Evolutionary conservation across 2,329 filamentous ascomycete species (phyloP), one percentile per base, ranked within the genome.

Genomic region (Epichloe scottii): DNA sequence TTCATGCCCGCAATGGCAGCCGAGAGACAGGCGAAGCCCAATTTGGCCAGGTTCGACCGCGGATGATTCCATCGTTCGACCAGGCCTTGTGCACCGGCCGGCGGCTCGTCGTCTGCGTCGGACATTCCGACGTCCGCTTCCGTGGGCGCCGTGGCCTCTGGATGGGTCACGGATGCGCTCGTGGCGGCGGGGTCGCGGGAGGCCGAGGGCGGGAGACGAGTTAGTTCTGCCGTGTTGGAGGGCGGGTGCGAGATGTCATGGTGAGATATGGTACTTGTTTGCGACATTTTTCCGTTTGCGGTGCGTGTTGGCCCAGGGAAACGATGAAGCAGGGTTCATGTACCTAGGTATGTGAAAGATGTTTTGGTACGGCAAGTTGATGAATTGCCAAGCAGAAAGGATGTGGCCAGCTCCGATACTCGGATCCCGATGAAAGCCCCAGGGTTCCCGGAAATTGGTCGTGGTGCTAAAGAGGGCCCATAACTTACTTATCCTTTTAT

Each of bases 1-100:
- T 83, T 84, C 65, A 79, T 73, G 0, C 81, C 81, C 54, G 81
- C 75, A 42, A 83, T 70, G 2, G 79, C 68, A 53, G 84, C 81
- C 0, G 76, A 74, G 60, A 77, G 70, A 58, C 82, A 82, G 0
- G 77, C 74, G 38, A 70, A 69, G 0, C 40, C 60, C 1, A 70
- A 54, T 26, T 61, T 62, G 2, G 53, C 52, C 1, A 65, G 40
- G 17, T 70, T 70, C 2, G 59, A 61, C 7, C 50, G 60, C 0
- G 68, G 68, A 17, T 61, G 56, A 51, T 69, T 70, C 68, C 68
- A 70, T 53, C 63, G 51, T 52, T 70, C 64, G 0, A 55, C 52
- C 17, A 62, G 51, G 2, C 42, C 30, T 3, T 63, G 59, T 2
- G 63, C 63, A 53, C 65, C 46, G 23, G 46, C 46, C 1, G 55